These are phyloP conservation scores for Termitomyces sp. DNA, from an alignment of 768 basidiomycete species.

Conservation along the genomic window DNA sequence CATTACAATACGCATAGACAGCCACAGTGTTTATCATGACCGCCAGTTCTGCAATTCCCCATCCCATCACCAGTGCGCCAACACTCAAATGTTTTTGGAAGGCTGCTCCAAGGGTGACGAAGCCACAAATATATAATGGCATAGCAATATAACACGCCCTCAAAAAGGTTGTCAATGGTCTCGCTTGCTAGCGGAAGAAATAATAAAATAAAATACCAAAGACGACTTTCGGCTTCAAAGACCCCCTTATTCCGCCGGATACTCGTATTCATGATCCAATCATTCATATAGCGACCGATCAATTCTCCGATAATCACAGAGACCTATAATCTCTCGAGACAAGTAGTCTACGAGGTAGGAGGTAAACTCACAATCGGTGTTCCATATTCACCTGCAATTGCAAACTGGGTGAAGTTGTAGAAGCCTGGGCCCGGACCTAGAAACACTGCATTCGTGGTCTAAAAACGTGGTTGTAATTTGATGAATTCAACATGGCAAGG, in stretches of 20 bases:
- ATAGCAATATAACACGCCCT: slow-evolving; percentile 51
- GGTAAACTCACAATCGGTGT: slow-evolving; percentile 28
- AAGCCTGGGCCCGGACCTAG: slow-evolving; percentile 17
- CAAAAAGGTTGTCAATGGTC: background rate
- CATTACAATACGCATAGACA: slow-evolving; percentile 46
- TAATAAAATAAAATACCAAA: slow-evolving; percentile 35
- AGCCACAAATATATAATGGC: slow-evolving; percentile 47
- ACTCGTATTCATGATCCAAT: slow-evolving; percentile 26
- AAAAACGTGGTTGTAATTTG: slow-evolving; percentile 16
- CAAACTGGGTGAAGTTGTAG: slow-evolving; percentile 33
- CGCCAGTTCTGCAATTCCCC: slow-evolving; percentile 48
- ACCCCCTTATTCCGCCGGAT: slow-evolving; percentile 32
- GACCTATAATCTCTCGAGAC: slow-evolving; percentile 15
- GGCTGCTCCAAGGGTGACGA: slow-evolving; percentile 43
- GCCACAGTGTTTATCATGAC: slow-evolving; percentile 50
- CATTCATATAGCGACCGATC: slow-evolving; percentile 31
- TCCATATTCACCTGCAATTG: slow-evolving; percentile 32
- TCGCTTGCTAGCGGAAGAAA: background rate
- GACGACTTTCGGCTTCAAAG: slow-evolving; percentile 38
- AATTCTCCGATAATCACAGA: slow-evolving; percentile 33
- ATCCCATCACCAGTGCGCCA: slow-evolving; percentile 50
- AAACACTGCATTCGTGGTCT: slow-evolving; percentile 28
- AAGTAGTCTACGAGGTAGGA: background rate
- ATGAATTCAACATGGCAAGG: background rate
- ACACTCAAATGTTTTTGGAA: slow-evolving; percentile 41